Evolutionary conservation across 148 eudicot genomes (phyloP), one percentile per base, ranked within the genome.

Genomic region (Mesembryanthemum crystallinum): DNA sequence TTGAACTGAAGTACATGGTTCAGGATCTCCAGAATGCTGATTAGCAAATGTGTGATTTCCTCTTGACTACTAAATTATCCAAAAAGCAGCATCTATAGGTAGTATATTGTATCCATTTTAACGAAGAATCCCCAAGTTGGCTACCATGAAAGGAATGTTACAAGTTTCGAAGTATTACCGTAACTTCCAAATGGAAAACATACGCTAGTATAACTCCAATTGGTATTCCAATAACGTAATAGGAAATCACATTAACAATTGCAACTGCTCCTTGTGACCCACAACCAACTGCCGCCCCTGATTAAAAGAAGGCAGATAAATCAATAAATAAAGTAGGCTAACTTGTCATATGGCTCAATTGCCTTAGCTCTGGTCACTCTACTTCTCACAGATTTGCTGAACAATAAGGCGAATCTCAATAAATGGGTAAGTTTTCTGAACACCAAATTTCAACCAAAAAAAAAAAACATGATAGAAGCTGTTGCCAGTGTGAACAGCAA

Each of bases 271-370:
- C 81, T 77, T 80, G 89, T 67, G 83, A 76, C 43, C 91, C 91
- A 74, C 87, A 85, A 62, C 91, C 85, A 35, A 88, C 43, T 24
- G 89, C 91, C 29, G 79, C 89, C 24, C 90, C 90, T 87, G 74
- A 32, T 35, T 35, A 9, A 37, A 82, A 52, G 49, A 33, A 25
- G 29, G 15, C 4, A 58, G 23, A 17, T 47, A 21, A 42, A 55
- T 12, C 0, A 61, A n/a, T 37, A 39, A 39, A 29, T 13, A 0
- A 24, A 3, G 12, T 24, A 18, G 7, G 25, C 10, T 18, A 69
- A 45, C 33, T 18, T 67, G 64, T 11, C 61, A 57, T 39, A 49
- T 39, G 2, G 30, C 51, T 24, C 3, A n/a, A 45, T 67, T 42
- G 30, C 14, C 24, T 39, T 11, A n/a, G n/a, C n/a, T n/a, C n/a